Base-by-base conservation (phyloP, 805 yeast species). In the Candida lessepsii region DNA sequence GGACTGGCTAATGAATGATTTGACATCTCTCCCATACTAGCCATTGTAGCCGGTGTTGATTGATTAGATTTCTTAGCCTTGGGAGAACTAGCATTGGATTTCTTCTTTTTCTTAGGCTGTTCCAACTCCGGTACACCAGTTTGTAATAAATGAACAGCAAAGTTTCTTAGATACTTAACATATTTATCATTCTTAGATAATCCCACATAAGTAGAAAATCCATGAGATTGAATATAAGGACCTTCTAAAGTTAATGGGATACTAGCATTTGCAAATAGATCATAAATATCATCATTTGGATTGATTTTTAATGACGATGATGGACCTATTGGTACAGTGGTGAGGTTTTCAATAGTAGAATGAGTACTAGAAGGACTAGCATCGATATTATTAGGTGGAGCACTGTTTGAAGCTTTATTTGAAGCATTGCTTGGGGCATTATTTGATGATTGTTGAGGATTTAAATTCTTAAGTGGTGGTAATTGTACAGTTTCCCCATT, bases 161-260 rank as follows among this genome's bases (percentile, higher is more conserved):
- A 69, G 19, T 58, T 59, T 17, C 75, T 52, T 21, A 67, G 51
- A 29, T 65, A 53, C 35, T 60, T 63, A 30, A 65, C 58, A 41
- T 61, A 69, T 3, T 67, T 64, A 43, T 69, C 75, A 33, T 63
- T 52, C 44, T 67, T 69, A 4, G 70, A 61, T 23, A 67, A 46
- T 3, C 72, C 73, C 18, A 65, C 56, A 34, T 64, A 68, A 1
- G 73, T 63, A 15, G 68, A 37, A 6, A 58, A 54, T 2, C 75
- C 75, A 33, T 67, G 71, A 34, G 58, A 61, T 44, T 67, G 73
- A 62, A 71, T 60, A 17, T 45, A 44, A 2, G 58, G 53, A 8
- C 73, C 73, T 38, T 68, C 73, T 4, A 66, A 54, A 33, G 54
- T 49, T 15, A 67, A 44, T 0, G 72, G 58, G 40, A 35, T 52